phyloP scores from a whole-genome alignment of 2,329 filamentous ascomycete genomes.

The Clathrospora elynae region DNA sequence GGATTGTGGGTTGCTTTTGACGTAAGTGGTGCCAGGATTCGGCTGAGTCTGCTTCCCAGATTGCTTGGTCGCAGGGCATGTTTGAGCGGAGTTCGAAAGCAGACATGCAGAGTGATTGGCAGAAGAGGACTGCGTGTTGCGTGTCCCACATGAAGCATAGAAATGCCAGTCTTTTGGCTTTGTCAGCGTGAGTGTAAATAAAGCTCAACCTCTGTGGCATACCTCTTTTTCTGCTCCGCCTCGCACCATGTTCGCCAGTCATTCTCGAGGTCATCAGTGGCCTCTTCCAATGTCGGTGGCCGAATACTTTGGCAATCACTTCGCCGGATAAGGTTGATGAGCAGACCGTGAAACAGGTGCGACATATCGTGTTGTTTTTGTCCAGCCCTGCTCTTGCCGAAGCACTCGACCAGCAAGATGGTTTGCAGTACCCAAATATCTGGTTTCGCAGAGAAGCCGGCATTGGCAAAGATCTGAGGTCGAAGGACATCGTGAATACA shows the following conservation, averaged over 20 bases:
- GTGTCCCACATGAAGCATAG: slow-evolving; percentile 71
- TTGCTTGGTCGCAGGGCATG: slow-evolving; percentile 59
- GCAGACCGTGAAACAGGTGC: slow-evolving; percentile 62
- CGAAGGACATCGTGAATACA: slow-evolving; percentile 66
- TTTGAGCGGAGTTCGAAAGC: slow-evolving; percentile 65
- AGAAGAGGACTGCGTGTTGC: slow-evolving; percentile 67
- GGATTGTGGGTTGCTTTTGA: slow-evolving; percentile 43
- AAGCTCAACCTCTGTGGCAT: slow-evolving; percentile 5
- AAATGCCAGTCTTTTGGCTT: slow-evolving; percentile 54
- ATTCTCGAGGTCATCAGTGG: slow-evolving; percentile 50
- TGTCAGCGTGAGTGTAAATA: not conserved
- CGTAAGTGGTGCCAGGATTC: slow-evolving; percentile 57
- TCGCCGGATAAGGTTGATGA: slow-evolving; percentile 61
- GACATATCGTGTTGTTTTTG: slow-evolving; percentile 68
- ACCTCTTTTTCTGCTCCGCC: slow-evolving; percentile 64
- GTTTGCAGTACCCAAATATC: slow-evolving; percentile 66
- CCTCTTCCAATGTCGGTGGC: slow-evolving; percentile 43
- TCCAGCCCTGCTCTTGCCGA: slow-evolving; percentile 66
- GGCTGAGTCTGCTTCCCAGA: slow-evolving; percentile 64
- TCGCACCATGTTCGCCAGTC: slow-evolving; percentile 61
- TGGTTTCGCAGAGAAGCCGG: slow-evolving; percentile 63
- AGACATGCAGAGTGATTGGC: slow-evolving; percentile 70
- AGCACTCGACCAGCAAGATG: slow-evolving; percentile 67
- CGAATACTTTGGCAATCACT: slow-evolving; percentile 58
- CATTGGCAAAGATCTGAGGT: slow-evolving; percentile 63